phyloP scores from a whole-genome alignment of 1,284 basidiomycete genomes.

The Trichosporon ovoides region DNA sequence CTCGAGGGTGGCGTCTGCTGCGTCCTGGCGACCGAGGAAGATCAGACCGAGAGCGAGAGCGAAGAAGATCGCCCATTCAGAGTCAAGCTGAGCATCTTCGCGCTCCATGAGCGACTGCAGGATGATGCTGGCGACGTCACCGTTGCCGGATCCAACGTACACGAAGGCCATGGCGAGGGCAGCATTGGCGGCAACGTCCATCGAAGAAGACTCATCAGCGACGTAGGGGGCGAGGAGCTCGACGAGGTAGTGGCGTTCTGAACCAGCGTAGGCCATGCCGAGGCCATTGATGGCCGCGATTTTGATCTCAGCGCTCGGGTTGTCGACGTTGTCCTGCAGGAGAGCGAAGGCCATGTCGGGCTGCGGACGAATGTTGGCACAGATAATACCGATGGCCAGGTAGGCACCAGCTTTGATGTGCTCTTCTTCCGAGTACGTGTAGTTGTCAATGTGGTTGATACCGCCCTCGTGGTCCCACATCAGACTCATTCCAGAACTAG shows the following conservation, averaged over 20 bases:
- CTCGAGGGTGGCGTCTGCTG: slow-evolving; percentile 89
- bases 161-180: slow-evolving; percentile 89
- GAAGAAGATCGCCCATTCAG: slow-evolving; percentile 93
- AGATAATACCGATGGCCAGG: slow-evolving; percentile 89
- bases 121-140: slow-evolving; percentile 84
- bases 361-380: slow-evolving; percentile 84
- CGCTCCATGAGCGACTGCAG: slow-evolving; percentile 84
- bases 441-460: slow-evolving; percentile 92
- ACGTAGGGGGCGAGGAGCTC: slow-evolving; percentile 70
- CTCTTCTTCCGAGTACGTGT: slow-evolving; percentile 93
- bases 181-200: slow-evolving; percentile 83
- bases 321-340: slow-evolving; percentile 85
- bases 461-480: slow-evolving; percentile 97
- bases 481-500: slow-evolving; percentile 85
- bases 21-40: slow-evolving; percentile 85
- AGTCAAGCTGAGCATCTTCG: slow-evolving; percentile 67
- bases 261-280: slow-evolving; percentile 90
- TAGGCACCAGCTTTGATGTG: slow-evolving; percentile 97
- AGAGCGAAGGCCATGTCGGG: slow-evolving; percentile 90
- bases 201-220: slow-evolving; percentile 71
- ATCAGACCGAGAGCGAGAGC: slow-evolving; percentile 83
- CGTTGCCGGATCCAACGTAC: slow-evolving; percentile 91
- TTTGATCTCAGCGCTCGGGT: slow-evolving; percentile 76
- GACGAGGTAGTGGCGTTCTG: slow-evolving; percentile 82
- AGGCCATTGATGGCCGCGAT: slow-evolving; percentile 83